Percentiles rank a stretch among this genome's conserved stretches.
phyloP scores from a whole-genome alignment of 2,329 filamentous ascomycete species.

The Penicillium sp. region DNA sequence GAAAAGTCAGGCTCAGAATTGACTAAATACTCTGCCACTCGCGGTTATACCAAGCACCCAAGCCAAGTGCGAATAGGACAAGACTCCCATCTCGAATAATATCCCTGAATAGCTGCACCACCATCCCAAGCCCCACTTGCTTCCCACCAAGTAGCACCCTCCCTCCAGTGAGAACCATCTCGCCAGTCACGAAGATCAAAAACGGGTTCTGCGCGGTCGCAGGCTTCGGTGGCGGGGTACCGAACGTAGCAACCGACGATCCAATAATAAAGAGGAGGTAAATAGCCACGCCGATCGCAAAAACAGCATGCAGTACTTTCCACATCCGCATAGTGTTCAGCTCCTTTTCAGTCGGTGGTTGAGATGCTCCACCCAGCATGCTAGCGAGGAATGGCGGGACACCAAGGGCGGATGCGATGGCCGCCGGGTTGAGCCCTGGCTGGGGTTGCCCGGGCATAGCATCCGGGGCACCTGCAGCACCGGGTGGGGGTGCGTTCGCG shows the following conservation, averaged over 20 bases:
- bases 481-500: constrained; percentile 21
- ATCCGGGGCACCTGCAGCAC: constrained; percentile 27
- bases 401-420: constrained; percentile 47
- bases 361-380: constrained; percentile 40
- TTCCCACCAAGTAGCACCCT: constrained; percentile 35
- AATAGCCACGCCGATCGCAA: constrained; percentile 57
- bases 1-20: not conserved
- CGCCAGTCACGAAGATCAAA: constrained; percentile 49
- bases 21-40: constrained; percentile 28
- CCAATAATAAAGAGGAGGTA: constrained; percentile 50
- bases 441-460: constrained; percentile 7
- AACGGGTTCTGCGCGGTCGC: constrained; percentile 49
- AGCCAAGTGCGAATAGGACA: constrained; percentile 48
- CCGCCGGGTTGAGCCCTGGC: constrained; percentile 26
- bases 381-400: constrained; percentile 42
- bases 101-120: constrained; percentile 42
- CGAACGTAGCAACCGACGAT: constrained; percentile 40
- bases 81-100: constrained; percentile 48
- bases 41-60: constrained; percentile 44
- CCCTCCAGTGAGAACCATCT: constrained; percentile 44
- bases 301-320: constrained; percentile 60
- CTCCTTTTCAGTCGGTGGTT: constrained; percentile 40
- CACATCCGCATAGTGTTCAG: constrained; percentile 47
- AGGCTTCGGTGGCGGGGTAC: constrained; percentile 45
- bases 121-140: constrained; percentile 32